Evolutionary conservation across 2,329 filamentous ascomycete species (phyloP).

Genomic region (Talaromyces pinophilus): DNA sequence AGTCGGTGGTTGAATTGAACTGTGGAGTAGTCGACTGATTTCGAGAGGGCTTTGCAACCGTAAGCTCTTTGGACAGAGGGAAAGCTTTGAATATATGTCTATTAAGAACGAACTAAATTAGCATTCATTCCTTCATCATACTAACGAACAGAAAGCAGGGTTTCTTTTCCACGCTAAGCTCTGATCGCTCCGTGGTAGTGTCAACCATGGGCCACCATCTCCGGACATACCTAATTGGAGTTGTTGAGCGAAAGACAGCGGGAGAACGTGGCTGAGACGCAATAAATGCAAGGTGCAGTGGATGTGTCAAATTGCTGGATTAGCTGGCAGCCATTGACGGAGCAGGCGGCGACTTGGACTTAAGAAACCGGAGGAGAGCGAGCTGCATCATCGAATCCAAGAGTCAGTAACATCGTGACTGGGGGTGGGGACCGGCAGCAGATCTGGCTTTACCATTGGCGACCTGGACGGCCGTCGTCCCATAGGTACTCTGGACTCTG

Average conservation of each 20-base stretch:
- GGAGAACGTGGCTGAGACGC: not conserved
- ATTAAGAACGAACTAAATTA: not conserved
- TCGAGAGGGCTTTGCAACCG: not conserved
- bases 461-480: not conserved
- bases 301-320: not conserved
- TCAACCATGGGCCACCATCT: conserved; percentile 10
- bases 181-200: conserved; percentile 16
- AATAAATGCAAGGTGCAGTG: not conserved
- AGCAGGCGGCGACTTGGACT: not conserved
- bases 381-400: conserved; percentile 1
- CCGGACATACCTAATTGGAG: conserved; percentile 2
- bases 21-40: not conserved
- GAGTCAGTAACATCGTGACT: not conserved
- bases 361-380: not conserved
- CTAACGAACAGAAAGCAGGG: not conserved
- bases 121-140: not conserved
- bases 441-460: conserved; percentile 4
- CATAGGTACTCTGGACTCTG: not conserved
- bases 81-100: conserved; percentile 1
- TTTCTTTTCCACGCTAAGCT: conserved; percentile 16
- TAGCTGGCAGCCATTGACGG: not conserved
- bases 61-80: not conserved
- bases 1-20: not conserved
- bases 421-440: not conserved
- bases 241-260: not conserved